Evolutionary conservation across 1,139 yeast species (phyloP).

Genomic region (Geotrichum carabidarum): DNA sequence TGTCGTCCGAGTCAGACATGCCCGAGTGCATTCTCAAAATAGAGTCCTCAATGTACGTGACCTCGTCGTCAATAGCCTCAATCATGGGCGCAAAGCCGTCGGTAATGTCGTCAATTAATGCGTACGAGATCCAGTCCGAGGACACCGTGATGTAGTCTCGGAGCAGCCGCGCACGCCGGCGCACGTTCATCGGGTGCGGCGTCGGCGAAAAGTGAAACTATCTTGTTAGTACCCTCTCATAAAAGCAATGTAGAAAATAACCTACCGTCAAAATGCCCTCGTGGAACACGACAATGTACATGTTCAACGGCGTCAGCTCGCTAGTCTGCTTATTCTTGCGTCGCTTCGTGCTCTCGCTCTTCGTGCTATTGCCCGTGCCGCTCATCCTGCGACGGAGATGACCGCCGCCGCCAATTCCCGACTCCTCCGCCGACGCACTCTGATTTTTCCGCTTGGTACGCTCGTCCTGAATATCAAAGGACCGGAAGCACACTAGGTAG

Average conservation of each 20-base stretch:
- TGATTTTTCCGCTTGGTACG: constrained; percentile 16
- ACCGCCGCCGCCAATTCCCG: background rate
- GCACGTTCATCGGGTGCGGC: constrained; percentile 91
- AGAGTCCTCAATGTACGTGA: constrained; percentile 85
- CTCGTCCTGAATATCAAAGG: constrained; percentile 43
- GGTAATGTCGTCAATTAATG: constrained; percentile 91
- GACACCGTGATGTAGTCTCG: constrained; percentile 85
- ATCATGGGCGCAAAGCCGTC: constrained; percentile 97
- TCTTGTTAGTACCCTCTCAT: constrained; percentile 29
- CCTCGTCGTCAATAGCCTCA: constrained; percentile 84
- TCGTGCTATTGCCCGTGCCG: constrained; percentile 15
- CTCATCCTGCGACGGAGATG: background rate
- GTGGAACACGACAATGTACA: constrained; percentile 78
- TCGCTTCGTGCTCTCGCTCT: constrained; percentile 14
- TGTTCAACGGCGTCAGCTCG: constrained; percentile 63
- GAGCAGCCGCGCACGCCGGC: constrained; percentile 85
- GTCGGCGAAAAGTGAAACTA: constrained; percentile 84
- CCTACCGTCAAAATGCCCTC: constrained; percentile 71
- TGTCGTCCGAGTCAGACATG: constrained; percentile 29
- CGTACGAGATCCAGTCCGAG: constrained; percentile 96
- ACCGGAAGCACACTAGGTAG: constrained; percentile 86
- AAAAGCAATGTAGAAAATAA: constrained; percentile 40
- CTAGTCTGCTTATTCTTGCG: constrained; percentile 46
- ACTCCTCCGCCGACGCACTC: background rate
- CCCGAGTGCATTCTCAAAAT: constrained; percentile 81